Percentiles rank a stretch among this genome's conserved stretches.
These are phyloP conservation scores for Eucalyptus decipiens DNA, from an alignment of 345 rosid genomes.

Conservation along the genomic window DNA sequence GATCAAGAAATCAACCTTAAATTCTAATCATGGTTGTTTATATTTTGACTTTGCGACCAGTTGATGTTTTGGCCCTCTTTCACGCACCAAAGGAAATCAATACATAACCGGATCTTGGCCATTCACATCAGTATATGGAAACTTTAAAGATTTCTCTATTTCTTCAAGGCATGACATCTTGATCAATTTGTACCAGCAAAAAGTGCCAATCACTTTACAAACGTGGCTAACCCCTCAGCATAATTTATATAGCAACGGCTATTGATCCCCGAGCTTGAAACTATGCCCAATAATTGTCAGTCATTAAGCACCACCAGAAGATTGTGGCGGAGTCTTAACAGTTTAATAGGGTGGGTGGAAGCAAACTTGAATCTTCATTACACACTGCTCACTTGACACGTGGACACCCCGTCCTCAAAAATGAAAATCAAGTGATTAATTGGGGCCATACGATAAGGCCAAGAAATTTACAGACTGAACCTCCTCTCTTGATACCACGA, in stretches of 20 bases:
- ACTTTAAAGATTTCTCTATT: not conserved
- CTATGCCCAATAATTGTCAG: not conserved
- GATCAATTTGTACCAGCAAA: not conserved
- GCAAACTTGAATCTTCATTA: not conserved
- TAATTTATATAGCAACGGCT: not conserved
- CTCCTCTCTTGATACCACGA: not conserved
- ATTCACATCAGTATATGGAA: not conserved
- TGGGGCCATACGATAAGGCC: not conserved
- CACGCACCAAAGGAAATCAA: not conserved
- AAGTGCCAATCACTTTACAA: not conserved
- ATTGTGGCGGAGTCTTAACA: not conserved
- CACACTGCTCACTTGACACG: not conserved
- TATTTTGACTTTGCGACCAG: not conserved
- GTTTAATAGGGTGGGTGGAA: not conserved
- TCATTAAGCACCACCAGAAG: not conserved
- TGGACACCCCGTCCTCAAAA: not conserved
- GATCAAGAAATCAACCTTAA: not conserved
- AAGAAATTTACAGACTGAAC: not conserved
- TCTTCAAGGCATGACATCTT: not conserved
- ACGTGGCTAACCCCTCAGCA: not conserved
- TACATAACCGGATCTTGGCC: not conserved
- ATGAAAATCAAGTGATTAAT: not conserved
- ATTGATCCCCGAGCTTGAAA: not conserved
- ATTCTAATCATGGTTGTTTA: not conserved
- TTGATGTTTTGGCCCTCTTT: not conserved